These are phyloP conservation scores for Celoporthe dispersa DNA, from an alignment of 2,329 filamentous ascomycete species.

Conservation along the genomic window DNA sequence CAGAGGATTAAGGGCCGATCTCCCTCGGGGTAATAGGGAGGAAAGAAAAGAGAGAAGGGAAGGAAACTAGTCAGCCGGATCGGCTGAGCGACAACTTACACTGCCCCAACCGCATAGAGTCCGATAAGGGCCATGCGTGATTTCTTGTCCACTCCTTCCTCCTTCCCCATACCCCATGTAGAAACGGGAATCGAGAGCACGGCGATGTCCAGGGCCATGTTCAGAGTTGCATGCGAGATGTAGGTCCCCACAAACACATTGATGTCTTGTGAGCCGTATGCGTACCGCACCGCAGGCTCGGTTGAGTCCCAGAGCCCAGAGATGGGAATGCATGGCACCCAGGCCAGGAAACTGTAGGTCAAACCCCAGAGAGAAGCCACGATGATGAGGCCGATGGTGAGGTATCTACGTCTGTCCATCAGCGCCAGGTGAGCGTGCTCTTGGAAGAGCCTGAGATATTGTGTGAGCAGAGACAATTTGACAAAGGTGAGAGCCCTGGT, in stretches of 20 bases:
- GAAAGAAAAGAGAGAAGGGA: no score
- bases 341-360: slow-evolving; percentile 32
- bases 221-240: slow-evolving; percentile 19
- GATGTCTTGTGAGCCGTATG: slow-evolving; percentile 19
- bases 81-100: slow-evolving; percentile 27
- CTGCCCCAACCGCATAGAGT: slow-evolving; percentile 22
- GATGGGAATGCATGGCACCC: slow-evolving; percentile 34
- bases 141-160: slow-evolving; percentile 13
- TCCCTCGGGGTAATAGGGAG: no score
- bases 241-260: slow-evolving; percentile 17
- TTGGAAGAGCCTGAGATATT: slow-evolving; percentile 35
- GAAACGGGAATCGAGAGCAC: slow-evolving; percentile 21
- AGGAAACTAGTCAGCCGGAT: not conserved
- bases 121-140: slow-evolving; percentile 15
- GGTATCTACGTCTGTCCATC: slow-evolving; percentile 27
- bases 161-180: slow-evolving; percentile 19
- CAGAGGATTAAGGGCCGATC: not conserved
- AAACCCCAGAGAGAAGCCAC: slow-evolving; percentile 32
- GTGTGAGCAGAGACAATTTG: slow-evolving; percentile 35
- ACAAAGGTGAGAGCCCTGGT: slow-evolving; percentile 32
- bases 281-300: slow-evolving; percentile 10
- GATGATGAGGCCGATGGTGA: slow-evolving; percentile 28
- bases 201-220: slow-evolving; percentile 23
- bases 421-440: slow-evolving; percentile 23
- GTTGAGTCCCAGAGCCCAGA: slow-evolving; percentile 31